These are phyloP conservation scores for Ceratocystis smalleyi DNA, from an alignment of 2,329 filamentous ascomycete species.

Conservation along the genomic window DNA sequence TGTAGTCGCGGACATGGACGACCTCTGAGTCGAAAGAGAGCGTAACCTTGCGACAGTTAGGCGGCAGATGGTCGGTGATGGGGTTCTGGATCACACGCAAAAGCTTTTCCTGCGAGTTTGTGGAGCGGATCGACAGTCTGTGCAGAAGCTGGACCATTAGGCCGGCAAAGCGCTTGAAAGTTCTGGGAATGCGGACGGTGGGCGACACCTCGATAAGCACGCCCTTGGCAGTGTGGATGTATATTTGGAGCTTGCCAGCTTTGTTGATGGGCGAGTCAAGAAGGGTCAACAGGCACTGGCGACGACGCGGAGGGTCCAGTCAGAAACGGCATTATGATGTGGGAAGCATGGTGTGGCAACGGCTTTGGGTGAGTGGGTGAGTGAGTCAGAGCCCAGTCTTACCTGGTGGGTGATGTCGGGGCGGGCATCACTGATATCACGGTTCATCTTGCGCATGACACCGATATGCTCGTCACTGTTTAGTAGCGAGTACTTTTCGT, in stretches of 20 bases:
- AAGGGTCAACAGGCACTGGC: conserved; percentile 84
- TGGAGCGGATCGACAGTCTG: conserved; percentile 86
- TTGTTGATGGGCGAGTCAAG: conserved; percentile 98
- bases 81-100: conserved; percentile 96
- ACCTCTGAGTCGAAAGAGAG: conserved; percentile 85
- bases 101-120: conserved; percentile 93
- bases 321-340: too few species aligned
- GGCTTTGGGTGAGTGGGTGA: too few species aligned
- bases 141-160: conserved; percentile 97
- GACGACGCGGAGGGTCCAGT: too few species aligned
- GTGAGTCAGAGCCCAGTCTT: conserved; percentile 23
- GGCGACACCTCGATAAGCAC: conserved; percentile 96
- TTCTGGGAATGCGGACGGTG: conserved; percentile 92
- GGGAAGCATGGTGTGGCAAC: too few species aligned
- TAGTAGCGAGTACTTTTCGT: conserved; percentile 92
- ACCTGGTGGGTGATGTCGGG: conserved; percentile 99
- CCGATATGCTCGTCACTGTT: conserved; percentile 99
- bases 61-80: conserved; percentile 89
- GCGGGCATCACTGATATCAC: conserved; percentile 92
- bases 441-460: conserved; percentile 98
- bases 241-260: conserved; percentile 91
- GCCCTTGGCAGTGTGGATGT: conserved; percentile 94
- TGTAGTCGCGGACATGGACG: conserved; percentile 76
- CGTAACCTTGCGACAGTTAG: conserved; percentile 95
- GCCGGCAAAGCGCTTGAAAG: conserved; percentile 96